Evolutionary conservation across 495 filamentous ascomycete species (phyloP).

Genomic region (Xylaria telfairii): DNA sequence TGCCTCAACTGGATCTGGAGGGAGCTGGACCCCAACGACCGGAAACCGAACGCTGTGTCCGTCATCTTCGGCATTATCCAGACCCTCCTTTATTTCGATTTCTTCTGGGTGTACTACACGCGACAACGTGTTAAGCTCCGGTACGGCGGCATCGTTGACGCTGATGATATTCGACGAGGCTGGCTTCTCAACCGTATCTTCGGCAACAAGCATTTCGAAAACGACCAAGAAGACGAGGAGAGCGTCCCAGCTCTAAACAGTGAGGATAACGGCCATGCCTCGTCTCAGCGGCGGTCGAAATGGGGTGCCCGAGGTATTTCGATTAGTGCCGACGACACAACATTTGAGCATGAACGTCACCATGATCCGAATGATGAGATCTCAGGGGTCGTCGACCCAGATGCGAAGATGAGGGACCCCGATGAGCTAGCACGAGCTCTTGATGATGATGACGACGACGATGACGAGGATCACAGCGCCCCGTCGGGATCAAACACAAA

Average conservation of each 20-base stretch:
- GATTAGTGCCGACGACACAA: conserved; percentile 78
- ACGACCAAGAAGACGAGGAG: conserved; percentile 52
- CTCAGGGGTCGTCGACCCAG: conserved; percentile 51
- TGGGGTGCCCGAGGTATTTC: conserved; percentile 84
- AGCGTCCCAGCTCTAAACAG: conserved; percentile 51
- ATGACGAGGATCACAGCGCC: conserved; percentile 39
- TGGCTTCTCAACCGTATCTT: conserved; percentile 70
- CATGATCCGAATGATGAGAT: conserved; percentile 42
- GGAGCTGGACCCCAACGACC: conserved; percentile 58
- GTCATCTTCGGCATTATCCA: conserved; percentile 89
- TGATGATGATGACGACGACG: conserved; percentile 57
- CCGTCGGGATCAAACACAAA: conserved; percentile 23
- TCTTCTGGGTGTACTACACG: conserved; percentile 95
- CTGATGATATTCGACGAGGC: conserved; percentile 82
- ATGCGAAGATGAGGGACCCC: conserved; percentile 63
- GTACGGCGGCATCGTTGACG: conserved; percentile 89
- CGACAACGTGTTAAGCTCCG: conserved; percentile 94
- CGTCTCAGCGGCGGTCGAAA: conserved; percentile 48
- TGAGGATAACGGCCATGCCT: conserved; percentile 32
- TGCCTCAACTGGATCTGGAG: conserved; percentile 90
- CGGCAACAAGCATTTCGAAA: conserved; percentile 53
- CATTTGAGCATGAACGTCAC: conserved; percentile 57
- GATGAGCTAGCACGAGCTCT: conserved; percentile 60
- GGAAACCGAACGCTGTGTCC: conserved; percentile 71
- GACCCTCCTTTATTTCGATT: conserved; percentile 90